Evolutionary conservation across 1,284 basidiomycete species (phyloP).

Genomic region (Austroboletus niveus): DNA sequence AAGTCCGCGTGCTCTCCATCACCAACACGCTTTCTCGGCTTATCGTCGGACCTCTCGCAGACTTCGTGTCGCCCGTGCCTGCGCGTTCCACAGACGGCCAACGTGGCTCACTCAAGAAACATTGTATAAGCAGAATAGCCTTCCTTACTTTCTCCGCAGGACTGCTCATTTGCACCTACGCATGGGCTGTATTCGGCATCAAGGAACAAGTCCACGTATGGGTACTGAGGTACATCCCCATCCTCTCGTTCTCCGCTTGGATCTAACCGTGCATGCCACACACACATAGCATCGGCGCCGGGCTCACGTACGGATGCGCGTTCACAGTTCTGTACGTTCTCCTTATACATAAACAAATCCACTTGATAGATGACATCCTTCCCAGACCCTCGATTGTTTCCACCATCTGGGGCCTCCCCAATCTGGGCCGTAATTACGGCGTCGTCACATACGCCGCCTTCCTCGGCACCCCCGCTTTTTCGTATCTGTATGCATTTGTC

Average conservation of each 20-base stretch:
- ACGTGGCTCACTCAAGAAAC: slow-evolving; percentile 41
- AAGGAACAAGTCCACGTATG: slow-evolving; percentile 51
- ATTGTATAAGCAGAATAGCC: slow-evolving; percentile 55
- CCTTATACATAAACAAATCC: background rate
- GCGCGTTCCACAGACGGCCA: slow-evolving; percentile 35
- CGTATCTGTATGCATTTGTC: slow-evolving; percentile 71
- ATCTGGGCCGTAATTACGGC: slow-evolving; percentile 74
- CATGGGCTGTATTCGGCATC: slow-evolving; percentile 52
- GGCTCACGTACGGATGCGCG: slow-evolving; percentile 62
- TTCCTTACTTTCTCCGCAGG: slow-evolving; percentile 53
- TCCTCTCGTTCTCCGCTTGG: background rate
- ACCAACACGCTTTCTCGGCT: slow-evolving; percentile 72
- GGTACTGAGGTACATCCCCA: slow-evolving; percentile 52
- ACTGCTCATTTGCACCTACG: slow-evolving; percentile 48
- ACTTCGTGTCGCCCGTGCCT: slow-evolving; percentile 62
- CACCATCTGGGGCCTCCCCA: slow-evolving; percentile 64
- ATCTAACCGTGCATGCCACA: background rate
- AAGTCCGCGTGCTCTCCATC: slow-evolving; percentile 69
- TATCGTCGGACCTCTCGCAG: slow-evolving; percentile 65
- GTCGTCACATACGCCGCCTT: slow-evolving; percentile 71
- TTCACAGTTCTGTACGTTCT: slow-evolving; percentile 66
- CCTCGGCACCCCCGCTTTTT: slow-evolving; percentile 68
- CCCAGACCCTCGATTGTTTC: slow-evolving; percentile 65
- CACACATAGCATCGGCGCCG: slow-evolving; percentile 49
- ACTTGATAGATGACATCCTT: background rate